Base-by-base conservation (phyloP, 768 basidiomycete species). In the Mycena chlorophos region DNA sequence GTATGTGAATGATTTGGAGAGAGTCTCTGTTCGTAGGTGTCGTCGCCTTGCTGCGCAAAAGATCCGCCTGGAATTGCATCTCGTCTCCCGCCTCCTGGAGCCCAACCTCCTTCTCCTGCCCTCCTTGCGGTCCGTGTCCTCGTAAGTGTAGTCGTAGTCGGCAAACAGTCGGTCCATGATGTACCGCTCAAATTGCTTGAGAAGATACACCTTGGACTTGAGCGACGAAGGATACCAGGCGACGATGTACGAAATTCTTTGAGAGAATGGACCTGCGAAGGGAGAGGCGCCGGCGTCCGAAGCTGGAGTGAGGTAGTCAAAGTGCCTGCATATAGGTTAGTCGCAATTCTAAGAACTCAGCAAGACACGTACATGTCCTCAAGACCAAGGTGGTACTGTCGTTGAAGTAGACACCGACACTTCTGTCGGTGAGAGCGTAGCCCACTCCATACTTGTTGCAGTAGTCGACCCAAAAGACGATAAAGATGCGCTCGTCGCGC, bases 391-490 rank as follows among this genome's bases (percentile, higher is more conserved):
- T 88, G 16, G 94, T 92, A 67, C 89, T 93, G 69, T 99, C 97
- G 65, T 98, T 98, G 75, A 97, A 99, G 72, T 98, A 87, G 20
- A 98, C 92, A 4, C 94, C 93, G 43, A 98, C 87, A 20, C 90
- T 89, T 3, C 96, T 94, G 66, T 99, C 94, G 19, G 94, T 96
- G 66, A 98, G 76, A 3, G 94, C 93, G 69, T 97, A 98, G 1
- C 96, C 97, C 91, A 98, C 98, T n/a, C 96, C 97, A 72, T 98
- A 99, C 78, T 98, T 98, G 72, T 94, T 92, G 69, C 93, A 96
- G 68, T 98, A 98, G 70, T 98, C 97, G 38, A 98, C 89, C 97
- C 97, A 98, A 17, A 91, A 91, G 2, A 90, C 91, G 60, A 99
- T 94, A 72, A 98, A 98, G 42, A 96, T 88, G 50, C 80, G 80